Evolutionary conservation across 495 filamentous ascomycete species (phyloP).

Genomic region (Podospora sp.): DNA sequence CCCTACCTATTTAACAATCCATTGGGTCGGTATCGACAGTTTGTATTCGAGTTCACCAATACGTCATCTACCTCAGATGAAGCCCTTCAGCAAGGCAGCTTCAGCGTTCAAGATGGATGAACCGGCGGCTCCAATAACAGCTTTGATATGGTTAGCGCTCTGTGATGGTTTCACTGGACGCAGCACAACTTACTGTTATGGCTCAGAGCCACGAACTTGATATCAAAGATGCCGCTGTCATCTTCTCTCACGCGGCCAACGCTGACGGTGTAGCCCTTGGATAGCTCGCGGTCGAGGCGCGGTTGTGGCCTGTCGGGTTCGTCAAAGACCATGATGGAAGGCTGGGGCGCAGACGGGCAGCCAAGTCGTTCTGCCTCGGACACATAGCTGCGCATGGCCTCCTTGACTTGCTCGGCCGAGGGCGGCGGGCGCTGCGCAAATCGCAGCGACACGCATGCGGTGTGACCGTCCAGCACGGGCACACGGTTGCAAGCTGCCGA

Average conservation of each 20-base stretch:
- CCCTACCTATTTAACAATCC: not conserved
- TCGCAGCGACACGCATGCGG: constrained; percentile 75
- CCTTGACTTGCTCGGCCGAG: constrained; percentile 65
- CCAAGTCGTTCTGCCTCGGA: constrained; percentile 74
- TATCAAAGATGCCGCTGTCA: constrained; percentile 74
- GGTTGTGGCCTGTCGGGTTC: constrained; percentile 82
- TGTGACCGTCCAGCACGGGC: constrained; percentile 81
- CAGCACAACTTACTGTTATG: constrained; percentile 72
- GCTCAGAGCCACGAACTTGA: constrained; percentile 79
- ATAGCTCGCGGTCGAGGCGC: constrained; percentile 75
- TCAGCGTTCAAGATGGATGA: constrained; percentile 94
- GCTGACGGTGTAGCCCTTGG: constrained; percentile 76
- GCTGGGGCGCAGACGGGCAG: constrained; percentile 73
- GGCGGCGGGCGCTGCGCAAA: constrained; percentile 62
- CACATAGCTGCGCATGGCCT: constrained; percentile 70
- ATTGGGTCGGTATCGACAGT: not conserved
- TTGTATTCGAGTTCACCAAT: not conserved
- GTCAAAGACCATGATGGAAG: constrained; percentile 76
- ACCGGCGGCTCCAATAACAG: constrained; percentile 91
- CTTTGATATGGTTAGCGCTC: constrained; percentile 38
- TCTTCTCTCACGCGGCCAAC: constrained; percentile 78
- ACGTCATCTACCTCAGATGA: constrained; percentile 54
- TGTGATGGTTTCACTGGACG: not conserved
- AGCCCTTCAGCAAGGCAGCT: constrained; percentile 87
- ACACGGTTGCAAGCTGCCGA: constrained; percentile 84